Percentiles rank a stretch among this genome's conserved stretches.
Conservation (phyloP, 1,284 basidiomycete genomes). For the Anthracocystis panici-leucophaei region DNA sequence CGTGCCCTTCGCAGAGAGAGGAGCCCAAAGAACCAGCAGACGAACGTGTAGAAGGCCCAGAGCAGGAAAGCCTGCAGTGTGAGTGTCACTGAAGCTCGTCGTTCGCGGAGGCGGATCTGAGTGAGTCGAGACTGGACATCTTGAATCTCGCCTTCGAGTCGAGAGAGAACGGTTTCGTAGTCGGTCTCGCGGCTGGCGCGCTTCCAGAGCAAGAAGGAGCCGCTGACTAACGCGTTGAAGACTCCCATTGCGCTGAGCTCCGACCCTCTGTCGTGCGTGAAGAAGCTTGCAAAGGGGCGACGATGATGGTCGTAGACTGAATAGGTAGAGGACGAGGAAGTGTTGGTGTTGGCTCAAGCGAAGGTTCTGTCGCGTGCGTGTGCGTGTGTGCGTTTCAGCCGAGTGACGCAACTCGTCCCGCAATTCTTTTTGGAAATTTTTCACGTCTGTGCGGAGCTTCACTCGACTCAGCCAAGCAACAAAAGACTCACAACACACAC, state of each 20-base stretch:
- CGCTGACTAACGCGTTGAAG: conserved; percentile 49
- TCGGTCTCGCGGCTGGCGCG: conserved; percentile 66
- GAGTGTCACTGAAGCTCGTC: conserved; percentile 81
- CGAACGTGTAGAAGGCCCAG: conserved; percentile 82
- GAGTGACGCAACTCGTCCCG: conserved; percentile 15
- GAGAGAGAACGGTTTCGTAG: conserved; percentile 73
- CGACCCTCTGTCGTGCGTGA: no score
- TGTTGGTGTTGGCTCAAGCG: conserved; percentile 3
- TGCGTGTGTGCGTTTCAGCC: conserved; percentile 5
- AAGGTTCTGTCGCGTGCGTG: conserved; percentile 14
- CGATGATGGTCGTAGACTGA: conserved; percentile 10
- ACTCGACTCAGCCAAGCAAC: background rate
- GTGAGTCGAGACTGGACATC: conserved; percentile 80
- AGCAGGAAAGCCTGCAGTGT: conserved; percentile 83
- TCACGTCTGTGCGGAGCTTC: background rate
- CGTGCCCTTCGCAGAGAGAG: conserved; percentile 15
- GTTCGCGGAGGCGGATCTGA: conserved; percentile 87
- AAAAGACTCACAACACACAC: background rate
- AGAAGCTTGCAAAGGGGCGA: background rate
- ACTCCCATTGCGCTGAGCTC: conserved; percentile 34
- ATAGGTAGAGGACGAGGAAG: background rate
- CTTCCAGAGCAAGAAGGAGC: conserved; percentile 45
- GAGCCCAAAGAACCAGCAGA: conserved; percentile 79
- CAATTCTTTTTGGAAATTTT: background rate
- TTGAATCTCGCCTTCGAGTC: conserved; percentile 72